Evolutionary conservation across 345 rosid species (phyloP).

Genomic region (Pistacia vera): DNA sequence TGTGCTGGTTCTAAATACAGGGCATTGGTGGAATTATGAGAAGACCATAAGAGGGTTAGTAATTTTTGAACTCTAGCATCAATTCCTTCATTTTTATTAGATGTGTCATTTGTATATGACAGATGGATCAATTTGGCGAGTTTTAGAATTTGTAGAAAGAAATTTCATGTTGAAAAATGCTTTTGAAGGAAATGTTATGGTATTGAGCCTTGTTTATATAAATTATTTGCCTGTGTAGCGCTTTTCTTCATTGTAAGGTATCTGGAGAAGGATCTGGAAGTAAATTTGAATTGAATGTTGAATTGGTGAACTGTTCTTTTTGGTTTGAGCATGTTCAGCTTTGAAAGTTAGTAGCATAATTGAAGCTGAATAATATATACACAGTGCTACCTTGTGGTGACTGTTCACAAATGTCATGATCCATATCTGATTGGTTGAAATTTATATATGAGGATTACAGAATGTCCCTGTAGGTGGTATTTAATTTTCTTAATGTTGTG

Average conservation of each 20-base stretch:
- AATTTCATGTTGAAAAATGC: not conserved
- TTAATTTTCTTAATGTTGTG: not conserved
- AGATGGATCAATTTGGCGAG: not conserved
- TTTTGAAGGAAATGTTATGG: not conserved
- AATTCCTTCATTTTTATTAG: slow-evolving; percentile 1
- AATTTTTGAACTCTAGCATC: slow-evolving; percentile 1
- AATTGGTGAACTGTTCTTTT: not conserved
- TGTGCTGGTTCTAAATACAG: slow-evolving; percentile 77
- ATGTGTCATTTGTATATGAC: not conserved
- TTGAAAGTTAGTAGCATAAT: not conserved
- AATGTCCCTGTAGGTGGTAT: slow-evolving; percentile 13
- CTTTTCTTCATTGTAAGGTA: not conserved
- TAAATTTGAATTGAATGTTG: not conserved
- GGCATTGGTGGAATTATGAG: slow-evolving; percentile 98
- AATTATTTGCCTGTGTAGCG: not conserved
- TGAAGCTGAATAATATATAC: not conserved
- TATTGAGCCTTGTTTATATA: not conserved
- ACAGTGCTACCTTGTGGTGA: not conserved
- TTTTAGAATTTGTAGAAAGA: not conserved
- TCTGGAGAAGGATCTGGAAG: not conserved
- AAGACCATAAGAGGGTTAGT: slow-evolving; percentile 86
- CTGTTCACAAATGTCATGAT: not conserved
- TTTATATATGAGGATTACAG: not conserved
- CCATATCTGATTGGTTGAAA: not conserved
- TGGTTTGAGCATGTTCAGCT: not conserved